Conservation (phyloP, 1,284 basidiomycete species). For the Tilletia horrida region DNA sequence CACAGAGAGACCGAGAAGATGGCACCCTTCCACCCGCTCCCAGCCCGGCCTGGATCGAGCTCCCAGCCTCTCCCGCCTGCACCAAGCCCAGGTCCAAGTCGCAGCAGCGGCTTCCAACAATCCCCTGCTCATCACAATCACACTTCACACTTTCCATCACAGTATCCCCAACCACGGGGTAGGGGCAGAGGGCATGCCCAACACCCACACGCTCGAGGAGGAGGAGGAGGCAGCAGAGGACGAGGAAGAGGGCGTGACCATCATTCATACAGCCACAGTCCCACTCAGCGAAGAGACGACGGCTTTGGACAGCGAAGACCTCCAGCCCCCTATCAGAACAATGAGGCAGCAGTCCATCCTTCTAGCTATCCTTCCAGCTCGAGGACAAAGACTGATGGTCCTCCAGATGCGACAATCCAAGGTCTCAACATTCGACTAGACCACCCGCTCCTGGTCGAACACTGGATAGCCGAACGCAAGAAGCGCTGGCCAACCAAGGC, state of each 20-base stretch:
- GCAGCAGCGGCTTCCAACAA: too few species aligned
- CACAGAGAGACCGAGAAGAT: not conserved
- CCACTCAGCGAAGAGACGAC: too few species aligned
- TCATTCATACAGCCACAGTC: not conserved
- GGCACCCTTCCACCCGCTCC: not conserved
- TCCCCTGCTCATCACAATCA: not conserved
- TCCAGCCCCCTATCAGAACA: not conserved
- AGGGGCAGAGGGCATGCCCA: not conserved
- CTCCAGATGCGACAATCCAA: conserved; percentile 43
- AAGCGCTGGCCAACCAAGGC: conserved; percentile 48
- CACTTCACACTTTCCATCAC: not conserved
- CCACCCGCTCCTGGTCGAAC: conserved; percentile 48
- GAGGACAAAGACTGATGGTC: conserved; percentile 28
- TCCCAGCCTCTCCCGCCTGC: not conserved
- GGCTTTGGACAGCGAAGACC: too few species aligned
- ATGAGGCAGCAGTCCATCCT: not conserved
- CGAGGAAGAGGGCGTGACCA: not conserved
- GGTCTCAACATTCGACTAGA: conserved; percentile 51
- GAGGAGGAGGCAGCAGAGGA: not conserved
- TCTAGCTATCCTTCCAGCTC: not conserved
- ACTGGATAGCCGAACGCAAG: conserved; percentile 51
- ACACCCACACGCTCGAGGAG: not conserved
- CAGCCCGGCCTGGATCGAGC: not conserved
- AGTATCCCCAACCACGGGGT: not conserved
- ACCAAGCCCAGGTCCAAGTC: not conserved